These are phyloP conservation scores for Pseudocercospora musae DNA, from an alignment of 2,329 filamentous ascomycete genomes.

Conservation along the genomic window DNA sequence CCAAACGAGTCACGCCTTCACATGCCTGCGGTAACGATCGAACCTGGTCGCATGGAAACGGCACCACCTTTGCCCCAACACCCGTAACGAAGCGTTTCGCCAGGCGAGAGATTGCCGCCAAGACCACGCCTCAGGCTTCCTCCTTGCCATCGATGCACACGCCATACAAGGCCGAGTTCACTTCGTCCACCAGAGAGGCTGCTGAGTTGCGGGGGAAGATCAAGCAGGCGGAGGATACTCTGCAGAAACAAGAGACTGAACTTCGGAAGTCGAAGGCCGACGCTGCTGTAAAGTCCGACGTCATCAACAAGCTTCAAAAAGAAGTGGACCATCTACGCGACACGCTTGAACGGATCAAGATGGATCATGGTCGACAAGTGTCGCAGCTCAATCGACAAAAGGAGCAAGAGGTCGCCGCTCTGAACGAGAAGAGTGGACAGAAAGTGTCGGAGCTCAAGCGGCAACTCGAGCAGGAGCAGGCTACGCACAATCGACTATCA, in stretches of 20 bases:
- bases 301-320: not conserved
- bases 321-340: not conserved
- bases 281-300: not conserved
- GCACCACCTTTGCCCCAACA: not conserved
- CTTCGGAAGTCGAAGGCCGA: not conserved
- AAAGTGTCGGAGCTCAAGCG: not conserved
- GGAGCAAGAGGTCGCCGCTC: not conserved
- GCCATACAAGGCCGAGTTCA: not conserved
- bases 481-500: not conserved
- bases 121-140: not conserved
- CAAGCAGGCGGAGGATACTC: not conserved
- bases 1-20: not conserved
- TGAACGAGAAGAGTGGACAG: not conserved
- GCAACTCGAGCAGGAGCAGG: not conserved
- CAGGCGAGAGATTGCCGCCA: not conserved
- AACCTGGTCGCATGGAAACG: not conserved
- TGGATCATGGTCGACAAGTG: not conserved
- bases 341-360: not conserved
- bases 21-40: not conserved
- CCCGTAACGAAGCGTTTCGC: not conserved
- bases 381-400: not conserved
- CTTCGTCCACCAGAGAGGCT: not conserved
- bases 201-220: not conserved
- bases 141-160: not conserved
- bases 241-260: not conserved